These are phyloP conservation scores for Solanum chmielewskii DNA, from an alignment of 257 asterid species.

Conservation along the genomic window DNA sequence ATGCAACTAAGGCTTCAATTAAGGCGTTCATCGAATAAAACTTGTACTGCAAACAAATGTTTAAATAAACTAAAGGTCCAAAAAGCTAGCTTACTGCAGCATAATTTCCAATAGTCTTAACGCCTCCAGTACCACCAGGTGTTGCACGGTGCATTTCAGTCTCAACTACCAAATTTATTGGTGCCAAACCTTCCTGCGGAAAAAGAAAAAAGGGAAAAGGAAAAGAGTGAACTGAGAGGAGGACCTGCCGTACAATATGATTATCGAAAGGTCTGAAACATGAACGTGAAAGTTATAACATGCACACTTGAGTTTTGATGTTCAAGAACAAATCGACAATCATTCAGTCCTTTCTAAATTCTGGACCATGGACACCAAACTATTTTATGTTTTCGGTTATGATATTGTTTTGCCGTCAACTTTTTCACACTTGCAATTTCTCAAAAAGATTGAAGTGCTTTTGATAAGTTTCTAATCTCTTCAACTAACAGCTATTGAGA, in stretches of 20 bases:
- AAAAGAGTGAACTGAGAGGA: background rate
- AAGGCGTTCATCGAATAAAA: background rate
- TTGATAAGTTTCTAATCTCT: background rate
- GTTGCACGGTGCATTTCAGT: constrained; percentile 94
- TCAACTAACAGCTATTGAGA: background rate
- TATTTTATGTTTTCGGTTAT: background rate
- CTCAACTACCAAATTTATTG: constrained; percentile 83
- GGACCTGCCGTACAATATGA: background rate
- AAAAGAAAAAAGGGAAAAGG: background rate
- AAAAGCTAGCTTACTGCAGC: constrained; percentile 58
- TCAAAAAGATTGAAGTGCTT: background rate
- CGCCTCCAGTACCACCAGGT: constrained; percentile 98
- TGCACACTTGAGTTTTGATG: background rate
- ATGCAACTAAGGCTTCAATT: background rate
- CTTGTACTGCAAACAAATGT: background rate
- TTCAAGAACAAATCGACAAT: background rate
- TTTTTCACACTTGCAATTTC: background rate
- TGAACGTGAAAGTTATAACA: background rate
- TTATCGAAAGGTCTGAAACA: background rate
- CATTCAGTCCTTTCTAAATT: background rate
- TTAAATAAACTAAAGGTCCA: background rate
- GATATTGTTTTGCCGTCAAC: background rate
- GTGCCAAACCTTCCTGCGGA: constrained; percentile 95
- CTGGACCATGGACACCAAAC: background rate
- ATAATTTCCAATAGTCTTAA: constrained; percentile 93